Conservation (phyloP, 805 yeast genomes). For the Yarrowia sp. region DNA sequence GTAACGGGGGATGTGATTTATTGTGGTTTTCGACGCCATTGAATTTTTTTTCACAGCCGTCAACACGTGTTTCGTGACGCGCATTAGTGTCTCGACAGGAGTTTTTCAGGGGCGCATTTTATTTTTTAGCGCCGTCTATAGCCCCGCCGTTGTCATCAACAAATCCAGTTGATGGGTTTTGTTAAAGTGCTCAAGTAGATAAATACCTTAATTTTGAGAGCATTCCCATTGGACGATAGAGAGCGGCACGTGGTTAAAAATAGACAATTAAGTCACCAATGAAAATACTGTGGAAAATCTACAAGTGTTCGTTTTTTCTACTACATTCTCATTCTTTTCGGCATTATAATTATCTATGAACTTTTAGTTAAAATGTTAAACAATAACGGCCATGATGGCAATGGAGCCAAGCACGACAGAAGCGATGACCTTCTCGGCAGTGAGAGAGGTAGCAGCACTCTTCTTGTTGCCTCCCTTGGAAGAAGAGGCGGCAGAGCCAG, state of each 20-base stretch:
- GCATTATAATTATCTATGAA: conserved; percentile 5
- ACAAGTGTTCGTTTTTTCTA: too few species aligned
- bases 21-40: background rate
- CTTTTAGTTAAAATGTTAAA: conserved; percentile 11
- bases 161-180: too few species aligned
- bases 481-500: conserved; percentile 1
- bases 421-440: conserved; percentile 9
- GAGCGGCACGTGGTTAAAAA: too few species aligned
- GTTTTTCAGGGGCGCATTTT: background rate
- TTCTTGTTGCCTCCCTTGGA: conserved; percentile 16
- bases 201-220: too few species aligned
- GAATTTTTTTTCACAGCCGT: background rate
- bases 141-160: background rate
- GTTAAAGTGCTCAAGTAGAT: too few species aligned
- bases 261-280: too few species aligned
- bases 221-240: too few species aligned
- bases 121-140: background rate
- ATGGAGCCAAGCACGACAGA: conserved; percentile 6
- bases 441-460: conserved; percentile 15
- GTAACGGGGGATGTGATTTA: background rate
- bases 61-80: conserved; percentile 1
- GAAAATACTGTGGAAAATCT: too few species aligned
- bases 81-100: background rate
- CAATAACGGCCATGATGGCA: conserved; percentile 21
- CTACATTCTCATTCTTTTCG: background rate